A percentile compares a stretch with the other conserved stretches of the same genome.
phyloP scores from a whole-genome alignment of 306 rosid genomes.

The Datisca glomerata region DNA sequence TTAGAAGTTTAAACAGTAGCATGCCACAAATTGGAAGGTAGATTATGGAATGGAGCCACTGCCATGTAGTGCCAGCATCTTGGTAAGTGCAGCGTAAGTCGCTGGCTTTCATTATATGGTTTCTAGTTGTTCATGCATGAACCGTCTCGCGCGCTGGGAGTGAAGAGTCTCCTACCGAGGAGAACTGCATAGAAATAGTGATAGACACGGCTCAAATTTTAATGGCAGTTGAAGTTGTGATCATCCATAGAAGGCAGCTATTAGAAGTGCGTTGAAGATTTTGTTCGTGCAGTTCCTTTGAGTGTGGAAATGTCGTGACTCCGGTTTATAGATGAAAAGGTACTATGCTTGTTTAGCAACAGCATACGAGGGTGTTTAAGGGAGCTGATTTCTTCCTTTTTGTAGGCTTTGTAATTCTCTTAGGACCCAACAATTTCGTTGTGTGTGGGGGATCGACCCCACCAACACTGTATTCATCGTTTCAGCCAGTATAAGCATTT shows the following conservation, averaged over 20 bases:
- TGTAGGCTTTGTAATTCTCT: not conserved
- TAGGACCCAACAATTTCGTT: no score
- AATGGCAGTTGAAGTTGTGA: no score
- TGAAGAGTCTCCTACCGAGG: not conserved
- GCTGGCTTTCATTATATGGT: slow-evolving; percentile 23
- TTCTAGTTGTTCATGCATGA: slow-evolving; percentile 12
- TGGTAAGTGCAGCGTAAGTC: slow-evolving; percentile 26
- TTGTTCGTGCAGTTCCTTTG: no score
- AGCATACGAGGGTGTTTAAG: not conserved
- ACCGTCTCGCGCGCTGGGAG: not conserved
- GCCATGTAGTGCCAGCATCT: slow-evolving; percentile 6
- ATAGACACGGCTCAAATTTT: no score
- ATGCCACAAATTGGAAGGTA: not conserved
- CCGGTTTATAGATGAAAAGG: not conserved
- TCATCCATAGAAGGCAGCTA: no score
- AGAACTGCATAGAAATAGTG: not conserved
- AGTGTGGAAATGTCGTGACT: no score
- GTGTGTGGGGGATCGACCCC: no score
- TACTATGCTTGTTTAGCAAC: not conserved
- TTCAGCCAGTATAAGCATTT: no score
- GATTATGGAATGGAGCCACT: no score
- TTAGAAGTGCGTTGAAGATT: no score
- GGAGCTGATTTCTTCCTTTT: not conserved
- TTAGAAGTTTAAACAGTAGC: slow-evolving; percentile 18
- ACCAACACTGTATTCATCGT: no score